Base-by-base conservation (phyloP, 225 moss, liverwort and hornwort species). In the Bryum argenteum region DNA sequence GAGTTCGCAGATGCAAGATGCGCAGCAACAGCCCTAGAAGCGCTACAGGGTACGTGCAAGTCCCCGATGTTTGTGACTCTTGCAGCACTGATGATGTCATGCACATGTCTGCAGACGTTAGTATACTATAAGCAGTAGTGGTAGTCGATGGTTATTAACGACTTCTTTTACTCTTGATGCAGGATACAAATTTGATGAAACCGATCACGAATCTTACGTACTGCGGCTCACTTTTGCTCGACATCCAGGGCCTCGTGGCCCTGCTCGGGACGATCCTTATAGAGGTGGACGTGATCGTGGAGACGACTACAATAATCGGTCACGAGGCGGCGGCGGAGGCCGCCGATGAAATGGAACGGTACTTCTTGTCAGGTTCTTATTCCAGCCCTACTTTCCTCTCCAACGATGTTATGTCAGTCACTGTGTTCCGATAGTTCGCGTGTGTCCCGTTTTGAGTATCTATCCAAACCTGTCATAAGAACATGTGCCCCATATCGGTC, bases 1-100 rank as follows among this genome's bases (percentile, higher is more conserved):
- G 97, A 98, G 87, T 98, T 98, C 62, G 97, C 97, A 18, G 97
- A 98, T 80, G 94, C 97, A 47, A 91, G 97, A 86, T 98, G 97
- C 83, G 97, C 97, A 71, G 97, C 97, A 52, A 98, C 97, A 44
- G 97, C 97, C 21, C 74, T 98, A 59, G 97, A 98, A 78, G 97
- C 97, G 24, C 81, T 98, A 71, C 97, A 98, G 92, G 97, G 97
- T 98, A 37, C 18, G 69, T 80, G 61, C 53, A 54, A 67, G 24
- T 73, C 58, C 69, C 6, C 55, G 1, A 5, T 3, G 24, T 69
- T 10, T 43, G 18, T 33, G 17, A 41, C 24, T 23, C 18, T 47
- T 3, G 21, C 3, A 45, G 51, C 26, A 45, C 21, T 1, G 62
- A 39, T 48, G 14, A 11, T 41, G 40, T 58, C 8, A n/a, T n/a